Percentiles rank a stretch among this genome's conserved stretches.
Evolutionary conservation across 2,329 filamentous ascomycete genomes (phyloP).

Genomic region (Beauveria asiatica): DNA sequence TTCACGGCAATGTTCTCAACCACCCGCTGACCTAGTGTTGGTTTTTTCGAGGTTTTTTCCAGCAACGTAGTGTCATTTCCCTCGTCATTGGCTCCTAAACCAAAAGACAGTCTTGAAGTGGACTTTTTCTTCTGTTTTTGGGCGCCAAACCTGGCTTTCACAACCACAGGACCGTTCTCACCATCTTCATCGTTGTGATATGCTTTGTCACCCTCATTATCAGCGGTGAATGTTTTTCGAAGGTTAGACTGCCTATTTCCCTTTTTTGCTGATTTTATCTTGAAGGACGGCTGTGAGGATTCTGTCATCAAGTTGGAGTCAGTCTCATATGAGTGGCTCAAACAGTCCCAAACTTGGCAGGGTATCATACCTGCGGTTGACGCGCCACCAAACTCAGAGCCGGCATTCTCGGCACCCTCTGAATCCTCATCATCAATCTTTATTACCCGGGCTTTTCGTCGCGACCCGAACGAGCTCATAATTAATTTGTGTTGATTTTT

Average conservation of each 20-base stretch:
- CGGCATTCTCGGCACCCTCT: conserved; percentile 11
- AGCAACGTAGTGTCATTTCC: conserved; percentile 34
- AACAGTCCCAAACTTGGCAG: not conserved
- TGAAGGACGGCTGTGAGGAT: conserved; percentile 29
- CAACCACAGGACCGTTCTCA: conserved; percentile 37
- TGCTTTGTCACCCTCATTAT: conserved; percentile 26
- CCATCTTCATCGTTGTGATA: conserved; percentile 33
- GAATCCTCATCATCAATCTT: conserved; percentile 61
- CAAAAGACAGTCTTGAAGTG: conserved; percentile 66
- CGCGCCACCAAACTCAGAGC: conserved; percentile 18
- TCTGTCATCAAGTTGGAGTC: conserved; percentile 18
- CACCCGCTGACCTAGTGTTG: conserved; percentile 53
- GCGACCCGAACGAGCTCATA: conserved; percentile 49
- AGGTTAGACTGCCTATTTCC: conserved; percentile 50
- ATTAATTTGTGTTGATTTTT: conserved; percentile 14
- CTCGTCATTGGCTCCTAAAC: conserved; percentile 46
- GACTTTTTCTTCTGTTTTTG: conserved; percentile 58
- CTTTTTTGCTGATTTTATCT: conserved; percentile 38
- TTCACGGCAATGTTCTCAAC: conserved; percentile 58
- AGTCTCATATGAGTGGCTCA: conserved; percentile 4
- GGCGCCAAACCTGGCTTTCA: conserved; percentile 41
- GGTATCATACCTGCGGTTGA: conserved; percentile 31
- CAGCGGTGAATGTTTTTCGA: conserved; percentile 45
- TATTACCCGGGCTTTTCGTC: conserved; percentile 69
- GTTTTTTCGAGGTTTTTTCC: conserved; percentile 56